These are phyloP conservation scores for Terfezia boudieri DNA, from an alignment of 495 filamentous ascomycete genomes.

Conservation along the genomic window DNA sequence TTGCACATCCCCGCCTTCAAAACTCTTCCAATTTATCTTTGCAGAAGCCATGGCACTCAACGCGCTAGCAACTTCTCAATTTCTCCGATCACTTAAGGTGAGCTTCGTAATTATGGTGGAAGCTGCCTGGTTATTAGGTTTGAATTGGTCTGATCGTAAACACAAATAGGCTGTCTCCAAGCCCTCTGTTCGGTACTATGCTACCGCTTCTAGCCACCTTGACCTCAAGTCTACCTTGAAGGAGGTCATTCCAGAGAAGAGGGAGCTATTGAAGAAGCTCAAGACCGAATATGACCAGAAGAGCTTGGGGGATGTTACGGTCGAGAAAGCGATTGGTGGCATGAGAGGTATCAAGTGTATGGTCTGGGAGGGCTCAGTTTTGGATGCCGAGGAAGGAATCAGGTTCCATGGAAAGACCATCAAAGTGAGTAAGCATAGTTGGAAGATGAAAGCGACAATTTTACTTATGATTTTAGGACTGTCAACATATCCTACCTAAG, in stretches of 20 bases:
- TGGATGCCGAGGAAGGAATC: slow-evolving; percentile 92
- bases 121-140: no score
- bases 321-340: slow-evolving; percentile 83
- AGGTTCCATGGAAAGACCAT: slow-evolving; percentile 95
- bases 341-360: slow-evolving; percentile 95
- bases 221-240: slow-evolving; percentile 71
- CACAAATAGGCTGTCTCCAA: neutral
- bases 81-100: neutral
- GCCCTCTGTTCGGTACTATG: slow-evolving; percentile 28
- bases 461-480: slow-evolving; percentile 30
- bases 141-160: no score
- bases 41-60: neutral
- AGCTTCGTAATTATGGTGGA: neutral
- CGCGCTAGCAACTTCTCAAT: neutral
- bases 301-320: slow-evolving; percentile 71
- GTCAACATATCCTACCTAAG: slow-evolving; percentile 81
- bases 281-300: slow-evolving; percentile 58
- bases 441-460: no score
- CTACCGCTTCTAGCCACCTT: slow-evolving; percentile 45
- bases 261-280: slow-evolving; percentile 75
- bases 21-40: neutral
- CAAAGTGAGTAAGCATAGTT: slow-evolving; percentile 23
- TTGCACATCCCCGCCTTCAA: neutral
- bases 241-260: slow-evolving; percentile 69
- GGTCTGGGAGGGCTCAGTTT: slow-evolving; percentile 96